Evolutionary conservation across 2,329 filamentous ascomycete genomes (phyloP), one percentile per base, ranked within the genome.

Genomic region (Diplodia corticola): DNA sequence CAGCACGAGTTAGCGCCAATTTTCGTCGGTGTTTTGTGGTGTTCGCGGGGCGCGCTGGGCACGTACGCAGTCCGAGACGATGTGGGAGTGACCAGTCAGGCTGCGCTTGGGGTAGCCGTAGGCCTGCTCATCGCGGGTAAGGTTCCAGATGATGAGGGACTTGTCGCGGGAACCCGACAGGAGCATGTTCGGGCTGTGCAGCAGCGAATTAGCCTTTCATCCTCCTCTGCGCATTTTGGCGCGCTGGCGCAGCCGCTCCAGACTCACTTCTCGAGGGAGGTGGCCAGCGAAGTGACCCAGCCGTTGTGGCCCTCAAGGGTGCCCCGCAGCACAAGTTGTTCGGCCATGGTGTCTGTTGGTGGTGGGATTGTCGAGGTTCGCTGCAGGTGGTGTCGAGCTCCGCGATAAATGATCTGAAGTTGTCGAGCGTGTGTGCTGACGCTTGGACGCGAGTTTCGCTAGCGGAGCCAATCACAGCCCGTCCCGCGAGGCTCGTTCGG

Each of bases 101-200:
- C 92, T 96, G 85, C 95, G 91, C 90, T 99, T 98, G 80, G 95
- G 95, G 88, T 97, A 97, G 78, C 95, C 95, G 88, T 98, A 99
- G 81, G 92, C 90, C 81, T 89, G 89, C 86, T 98, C 95, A 84
- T 98, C 93, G 84, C 95, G 94, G 83, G 95, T 98, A 79, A 99
- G 88, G 89, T 97, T 97, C 95, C 95, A 99, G 89, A 99, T 96
- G 86, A 99, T 99, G 82, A 99, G 87, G 75, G 91, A 92, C 91
- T 98, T 97, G 89, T 99, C 95, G 85, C 95, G 93, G 81, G 89
- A 92, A 79, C 87, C 94, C 75, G 95, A 99, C 78, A 99, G 89
- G 82, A 99, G 93, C 94, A 99, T 98, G 89, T 99, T 98, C 80
- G 95, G 95, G 91, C 92, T 89, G 79, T 70, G 71, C 66, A 67